Percentiles rank a stretch among this genome's conserved stretches.
phyloP scores from a whole-genome alignment of 805 yeast species.

The Jamesozyma spencerorum region DNA sequence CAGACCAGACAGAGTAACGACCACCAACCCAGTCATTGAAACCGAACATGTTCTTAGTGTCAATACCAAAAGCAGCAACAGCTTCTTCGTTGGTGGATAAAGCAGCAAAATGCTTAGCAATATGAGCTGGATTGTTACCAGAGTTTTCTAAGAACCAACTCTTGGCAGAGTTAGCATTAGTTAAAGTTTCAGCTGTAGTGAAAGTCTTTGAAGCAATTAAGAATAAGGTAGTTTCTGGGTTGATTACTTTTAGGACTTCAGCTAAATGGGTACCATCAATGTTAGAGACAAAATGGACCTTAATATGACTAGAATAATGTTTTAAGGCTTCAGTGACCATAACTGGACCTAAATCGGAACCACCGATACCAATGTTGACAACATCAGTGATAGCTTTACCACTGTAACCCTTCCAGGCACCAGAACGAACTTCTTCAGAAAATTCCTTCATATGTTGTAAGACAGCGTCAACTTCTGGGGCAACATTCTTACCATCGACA shows the following conservation, averaged over 20 bases:
- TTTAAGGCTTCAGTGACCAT: conserved; percentile 98
- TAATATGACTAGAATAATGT: conserved; percentile 68
- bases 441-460: conserved; percentile 95
- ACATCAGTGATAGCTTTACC: conserved; percentile 89
- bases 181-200: conserved; percentile 96
- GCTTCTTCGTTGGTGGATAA: conserved; percentile 86
- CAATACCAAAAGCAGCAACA: conserved; percentile 93
- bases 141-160: conserved; percentile 79
- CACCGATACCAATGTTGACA: conserved; percentile 98
- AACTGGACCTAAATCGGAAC: conserved; percentile 97
- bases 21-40: conserved; percentile 99
- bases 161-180: conserved; percentile 94
- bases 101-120: conserved; percentile 97
- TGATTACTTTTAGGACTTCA: conserved; percentile 66
- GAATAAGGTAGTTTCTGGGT: conserved; percentile 89
- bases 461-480: conserved; percentile 85
- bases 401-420: conserved; percentile 94
- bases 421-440: conserved; percentile 81
- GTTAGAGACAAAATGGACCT: conserved; percentile 91
- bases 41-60: conserved; percentile 96
- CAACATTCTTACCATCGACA: conserved; percentile 84
- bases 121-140: conserved; percentile 46
- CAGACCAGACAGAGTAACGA: conserved; percentile 99
- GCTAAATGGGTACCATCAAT: conserved; percentile 97
- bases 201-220: conserved; percentile 94